A percentile compares a stretch with the other conserved stretches of the same genome.
phyloP scores from a whole-genome alignment of 345 rosid genomes.

The Physaria fendleri region DNA sequence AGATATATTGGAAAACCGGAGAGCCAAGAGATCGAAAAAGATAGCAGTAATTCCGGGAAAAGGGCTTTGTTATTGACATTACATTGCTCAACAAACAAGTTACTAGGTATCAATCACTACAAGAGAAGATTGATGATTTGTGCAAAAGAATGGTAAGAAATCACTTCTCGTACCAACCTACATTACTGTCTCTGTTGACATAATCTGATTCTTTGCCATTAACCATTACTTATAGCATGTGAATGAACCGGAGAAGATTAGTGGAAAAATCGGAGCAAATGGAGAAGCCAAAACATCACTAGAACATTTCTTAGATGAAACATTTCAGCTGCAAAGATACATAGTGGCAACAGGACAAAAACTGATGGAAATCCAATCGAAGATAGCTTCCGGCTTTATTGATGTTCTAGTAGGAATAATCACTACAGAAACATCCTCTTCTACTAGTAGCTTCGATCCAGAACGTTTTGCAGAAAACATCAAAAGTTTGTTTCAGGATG shows the following conservation, averaged over 20 bases:
- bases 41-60: constrained; percentile 29
- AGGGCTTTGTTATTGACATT: constrained; percentile 38
- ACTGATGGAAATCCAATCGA: constrained; percentile 63
- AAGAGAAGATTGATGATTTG: constrained; percentile 75
- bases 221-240: constrained; percentile 45
- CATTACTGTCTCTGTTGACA: neutral
- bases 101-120: constrained; percentile 77
- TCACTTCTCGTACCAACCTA: neutral
- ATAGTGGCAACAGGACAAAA: constrained; percentile 88
- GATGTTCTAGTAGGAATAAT: constrained; percentile 42
- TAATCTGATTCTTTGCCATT: constrained; percentile 6
- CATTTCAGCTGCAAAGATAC: constrained; percentile 81
- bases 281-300: constrained; percentile 46
- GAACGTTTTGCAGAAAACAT: constrained; percentile 60
- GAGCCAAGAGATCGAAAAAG: constrained; percentile 34
- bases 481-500: constrained; percentile 60
- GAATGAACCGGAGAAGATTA: constrained; percentile 29
- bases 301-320: constrained; percentile 76
- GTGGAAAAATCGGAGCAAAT: constrained; percentile 22
- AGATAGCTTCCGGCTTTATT: constrained; percentile 48
- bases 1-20: constrained; percentile 65
- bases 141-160: constrained; percentile 78
- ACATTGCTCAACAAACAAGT: constrained; percentile 74
- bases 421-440: constrained; percentile 28
- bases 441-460: constrained; percentile 43